Evolutionary conservation across 768 basidiomycete genomes (phyloP).

Genomic region (Mrakia frigida): DNA sequence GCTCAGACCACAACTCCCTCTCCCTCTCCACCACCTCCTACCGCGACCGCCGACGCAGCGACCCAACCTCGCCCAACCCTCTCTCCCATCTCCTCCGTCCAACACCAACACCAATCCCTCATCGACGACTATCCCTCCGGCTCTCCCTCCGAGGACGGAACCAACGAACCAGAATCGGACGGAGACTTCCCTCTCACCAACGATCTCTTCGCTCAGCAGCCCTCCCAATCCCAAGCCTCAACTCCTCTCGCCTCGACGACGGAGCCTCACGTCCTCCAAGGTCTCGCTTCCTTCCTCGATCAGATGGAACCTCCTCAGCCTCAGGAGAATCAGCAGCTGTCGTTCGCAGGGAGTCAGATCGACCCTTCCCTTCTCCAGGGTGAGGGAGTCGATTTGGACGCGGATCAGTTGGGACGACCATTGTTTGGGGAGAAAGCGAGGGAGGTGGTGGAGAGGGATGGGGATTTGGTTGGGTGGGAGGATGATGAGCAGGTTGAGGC

Average conservation of each 20-base stretch:
- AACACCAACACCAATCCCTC: background rate
- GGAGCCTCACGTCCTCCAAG: background rate
- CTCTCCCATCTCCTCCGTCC: background rate
- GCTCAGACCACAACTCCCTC: background rate
- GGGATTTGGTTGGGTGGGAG: background rate
- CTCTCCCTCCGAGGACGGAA: background rate
- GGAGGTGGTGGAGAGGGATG: conserved; percentile 11
- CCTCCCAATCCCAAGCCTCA: too few species aligned
- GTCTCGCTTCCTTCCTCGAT: background rate
- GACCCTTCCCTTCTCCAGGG: conserved; percentile 10
- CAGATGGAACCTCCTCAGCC: conserved; percentile 6
- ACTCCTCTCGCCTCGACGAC: background rate
- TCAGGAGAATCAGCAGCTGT: background rate
- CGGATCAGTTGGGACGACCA: background rate
- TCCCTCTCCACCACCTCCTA: background rate
- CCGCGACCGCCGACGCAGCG: background rate
- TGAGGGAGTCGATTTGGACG: background rate
- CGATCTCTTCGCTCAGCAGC: too few species aligned
- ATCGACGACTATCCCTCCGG: background rate
- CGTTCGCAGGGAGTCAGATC: conserved; percentile 6
- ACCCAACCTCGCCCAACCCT: background rate
- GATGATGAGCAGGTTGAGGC: background rate
- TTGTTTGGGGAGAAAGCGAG: background rate
- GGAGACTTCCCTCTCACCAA: too few species aligned
- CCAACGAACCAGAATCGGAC: too few species aligned